phyloP scores from a whole-genome alignment of 495 filamentous ascomycete species.

The Penicillium paxilli region DNA sequence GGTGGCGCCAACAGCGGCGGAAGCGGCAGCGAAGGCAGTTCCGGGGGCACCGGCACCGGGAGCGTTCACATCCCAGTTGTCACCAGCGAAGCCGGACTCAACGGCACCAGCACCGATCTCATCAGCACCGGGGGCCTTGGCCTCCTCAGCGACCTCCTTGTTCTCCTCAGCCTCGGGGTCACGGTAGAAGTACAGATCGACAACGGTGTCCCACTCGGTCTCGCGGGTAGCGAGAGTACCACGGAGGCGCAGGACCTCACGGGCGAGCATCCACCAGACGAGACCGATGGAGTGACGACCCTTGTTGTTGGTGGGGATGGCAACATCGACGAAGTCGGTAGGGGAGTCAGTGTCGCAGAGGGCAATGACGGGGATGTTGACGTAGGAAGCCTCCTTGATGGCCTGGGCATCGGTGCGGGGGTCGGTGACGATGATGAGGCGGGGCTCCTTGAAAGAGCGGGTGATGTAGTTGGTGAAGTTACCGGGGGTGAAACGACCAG shows the following conservation, averaged over 20 bases:
- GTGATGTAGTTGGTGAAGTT: constrained; percentile 99
- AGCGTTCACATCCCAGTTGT: constrained; percentile 56
- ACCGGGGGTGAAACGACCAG: constrained; percentile 98
- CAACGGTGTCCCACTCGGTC: constrained; percentile 96
- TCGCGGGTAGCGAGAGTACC: constrained; percentile 93
- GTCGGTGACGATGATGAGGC: constrained; percentile 98
- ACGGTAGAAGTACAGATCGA: constrained; percentile 99
- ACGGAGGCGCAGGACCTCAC: constrained; percentile 97
- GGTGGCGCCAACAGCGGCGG: constrained; percentile 59
- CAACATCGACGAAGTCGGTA: constrained; percentile 98
- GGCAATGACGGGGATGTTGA: constrained; percentile 99
- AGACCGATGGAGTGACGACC: constrained; percentile 97
- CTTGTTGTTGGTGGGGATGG: constrained; percentile 99
- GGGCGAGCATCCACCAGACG: constrained; percentile 99
- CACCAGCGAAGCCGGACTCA: constrained; percentile 75
- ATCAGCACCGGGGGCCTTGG: constrained; percentile 73
- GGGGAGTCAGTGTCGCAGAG: constrained; percentile 99
- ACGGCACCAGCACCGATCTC: constrained; percentile 79
- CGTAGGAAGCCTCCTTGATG: constrained; percentile 99
- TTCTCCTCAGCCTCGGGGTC: constrained; percentile 98
- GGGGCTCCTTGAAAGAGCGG: constrained; percentile 99
- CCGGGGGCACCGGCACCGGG: constrained; percentile 60
- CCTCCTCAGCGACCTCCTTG: constrained; percentile 76
- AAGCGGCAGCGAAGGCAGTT: constrained; percentile 61
- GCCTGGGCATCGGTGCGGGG: constrained; percentile 99